Evolutionary conservation across 108 stramenopile species (phyloP).

Genomic region (Bacterosira constricta): DNA sequence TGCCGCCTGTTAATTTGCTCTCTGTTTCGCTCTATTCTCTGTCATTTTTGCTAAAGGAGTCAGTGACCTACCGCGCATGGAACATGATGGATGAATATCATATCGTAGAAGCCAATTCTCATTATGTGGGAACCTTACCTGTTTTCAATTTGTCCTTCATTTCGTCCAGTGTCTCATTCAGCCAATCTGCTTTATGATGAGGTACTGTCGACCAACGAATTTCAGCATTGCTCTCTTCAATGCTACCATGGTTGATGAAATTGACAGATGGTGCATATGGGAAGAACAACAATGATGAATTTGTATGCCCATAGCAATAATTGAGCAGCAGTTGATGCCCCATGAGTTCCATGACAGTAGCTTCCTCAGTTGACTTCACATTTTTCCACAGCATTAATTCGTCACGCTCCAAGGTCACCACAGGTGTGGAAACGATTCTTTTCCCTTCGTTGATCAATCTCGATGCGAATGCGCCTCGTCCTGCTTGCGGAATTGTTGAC

Average conservation of each 20-base stretch:
- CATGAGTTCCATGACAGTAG: not conserved
- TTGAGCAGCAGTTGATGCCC: conserved; percentile 61
- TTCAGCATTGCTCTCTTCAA: conserved; percentile 47
- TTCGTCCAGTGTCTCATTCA: conserved; percentile 12
- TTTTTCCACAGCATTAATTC: conserved; percentile 5
- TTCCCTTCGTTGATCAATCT: conserved; percentile 27
- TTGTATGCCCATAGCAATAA: conserved; percentile 63
- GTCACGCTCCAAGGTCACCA: conserved; percentile 18
- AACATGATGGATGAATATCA: too few relatives aligned
- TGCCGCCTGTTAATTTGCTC: too few relatives aligned
- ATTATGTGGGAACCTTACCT: too few relatives aligned
- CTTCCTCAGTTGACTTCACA: not conserved
- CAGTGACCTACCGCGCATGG: too few relatives aligned
- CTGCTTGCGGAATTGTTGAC: conserved; percentile 33
- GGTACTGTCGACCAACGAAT: conserved; percentile 42
- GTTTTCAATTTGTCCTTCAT: conserved; percentile 2
- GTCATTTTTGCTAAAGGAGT: too few relatives aligned
- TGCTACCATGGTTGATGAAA: conserved; percentile 52
- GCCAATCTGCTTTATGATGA: conserved; percentile 29
- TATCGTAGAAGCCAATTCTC: too few relatives aligned
- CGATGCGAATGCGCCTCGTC: conserved; percentile 39
- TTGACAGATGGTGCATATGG: conserved; percentile 53
- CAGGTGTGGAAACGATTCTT: conserved; percentile 41
- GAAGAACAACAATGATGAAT: conserved; percentile 59
- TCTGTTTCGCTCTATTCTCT: too few relatives aligned